Conservation (phyloP, 257 asterid genomes). For the Lycium barbarum region DNA sequence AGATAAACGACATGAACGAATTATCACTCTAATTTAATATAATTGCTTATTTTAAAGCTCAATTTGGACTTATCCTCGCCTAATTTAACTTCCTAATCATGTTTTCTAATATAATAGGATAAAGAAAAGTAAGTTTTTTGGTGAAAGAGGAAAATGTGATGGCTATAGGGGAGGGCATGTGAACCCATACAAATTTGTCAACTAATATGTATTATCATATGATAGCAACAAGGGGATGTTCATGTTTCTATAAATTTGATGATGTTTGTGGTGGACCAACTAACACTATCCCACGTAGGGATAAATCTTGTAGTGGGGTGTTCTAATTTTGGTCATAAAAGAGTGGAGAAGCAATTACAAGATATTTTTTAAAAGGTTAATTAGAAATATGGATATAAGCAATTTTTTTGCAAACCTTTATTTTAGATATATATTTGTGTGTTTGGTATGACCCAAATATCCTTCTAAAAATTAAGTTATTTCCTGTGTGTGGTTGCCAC, state of each 20-base stretch:
- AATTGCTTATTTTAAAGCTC: neutral
- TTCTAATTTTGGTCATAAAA: too few species aligned
- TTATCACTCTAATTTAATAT: neutral
- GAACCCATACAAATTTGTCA: conserved; percentile 19
- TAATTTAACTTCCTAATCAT: neutral
- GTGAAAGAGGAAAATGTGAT: conserved; percentile 23
- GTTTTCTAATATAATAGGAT: conserved; percentile 16
- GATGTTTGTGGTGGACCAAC: conserved; percentile 23
- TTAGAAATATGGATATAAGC: too few species aligned
- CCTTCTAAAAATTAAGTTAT: neutral
- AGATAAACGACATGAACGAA: neutral
- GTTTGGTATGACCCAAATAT: neutral
- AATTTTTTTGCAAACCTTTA: too few species aligned
- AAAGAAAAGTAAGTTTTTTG: neutral
- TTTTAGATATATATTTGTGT: neutral
- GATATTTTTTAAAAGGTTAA: too few species aligned
- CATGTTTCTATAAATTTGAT: neutral
- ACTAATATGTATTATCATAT: conserved; percentile 4
- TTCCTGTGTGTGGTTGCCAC: neutral
- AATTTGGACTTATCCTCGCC: conserved; percentile 22
- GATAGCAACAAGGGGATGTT: neutral
- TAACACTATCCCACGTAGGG: conserved; percentile 22
- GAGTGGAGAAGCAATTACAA: too few species aligned
- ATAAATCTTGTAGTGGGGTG: conserved; percentile 9
- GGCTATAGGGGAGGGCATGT: neutral